Evolutionary conservation across 805 yeast species (phyloP).

Genomic region (Nakazawaea laoshanensis): DNA sequence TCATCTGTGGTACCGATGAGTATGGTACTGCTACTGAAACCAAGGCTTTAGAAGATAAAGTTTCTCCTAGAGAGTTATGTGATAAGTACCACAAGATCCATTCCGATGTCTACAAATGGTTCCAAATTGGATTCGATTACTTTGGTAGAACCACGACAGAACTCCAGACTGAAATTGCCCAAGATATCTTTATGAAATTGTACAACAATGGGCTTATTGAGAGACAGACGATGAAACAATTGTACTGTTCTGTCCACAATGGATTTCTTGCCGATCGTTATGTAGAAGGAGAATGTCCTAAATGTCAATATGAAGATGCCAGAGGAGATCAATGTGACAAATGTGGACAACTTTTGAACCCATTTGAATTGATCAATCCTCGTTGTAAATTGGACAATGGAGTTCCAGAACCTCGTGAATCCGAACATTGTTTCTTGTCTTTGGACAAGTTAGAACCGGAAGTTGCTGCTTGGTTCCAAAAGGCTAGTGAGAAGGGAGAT

Average conservation of each 20-base stretch:
- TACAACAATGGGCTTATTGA: slow-evolving; percentile 73
- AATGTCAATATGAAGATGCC: slow-evolving; percentile 92
- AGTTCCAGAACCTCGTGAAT: slow-evolving; percentile 69
- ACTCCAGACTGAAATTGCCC: slow-evolving; percentile 90
- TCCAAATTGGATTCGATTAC: slow-evolving; percentile 86
- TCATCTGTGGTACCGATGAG: slow-evolving; percentile 95
- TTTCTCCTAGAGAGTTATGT: slow-evolving; percentile 83
- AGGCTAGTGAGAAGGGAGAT: slow-evolving; percentile 60
- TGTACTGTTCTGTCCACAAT: slow-evolving; percentile 84
- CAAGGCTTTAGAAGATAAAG: slow-evolving; percentile 89
- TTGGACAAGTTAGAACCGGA: slow-evolving; percentile 79
- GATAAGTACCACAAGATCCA: slow-evolving; percentile 85
- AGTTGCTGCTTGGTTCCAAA: slow-evolving; percentile 62
- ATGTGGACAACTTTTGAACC: slow-evolving; percentile 85
- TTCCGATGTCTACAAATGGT: slow-evolving; percentile 91
- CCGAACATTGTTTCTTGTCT: slow-evolving; percentile 79
- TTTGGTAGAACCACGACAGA: slow-evolving; percentile 96
- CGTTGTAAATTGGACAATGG: slow-evolving; percentile 89
- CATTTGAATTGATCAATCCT: slow-evolving; percentile 89
- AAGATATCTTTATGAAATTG: slow-evolving; percentile 77
- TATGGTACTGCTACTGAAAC: slow-evolving; percentile 99
- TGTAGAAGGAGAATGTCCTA: slow-evolving; percentile 97
- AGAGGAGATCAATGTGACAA: slow-evolving; percentile 99
- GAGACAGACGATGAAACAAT: slow-evolving; percentile 81
- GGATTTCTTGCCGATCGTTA: slow-evolving; percentile 93